Conservation (phyloP, 768 basidiomycete species). For the Pulveroboletus ravenelii region DNA sequence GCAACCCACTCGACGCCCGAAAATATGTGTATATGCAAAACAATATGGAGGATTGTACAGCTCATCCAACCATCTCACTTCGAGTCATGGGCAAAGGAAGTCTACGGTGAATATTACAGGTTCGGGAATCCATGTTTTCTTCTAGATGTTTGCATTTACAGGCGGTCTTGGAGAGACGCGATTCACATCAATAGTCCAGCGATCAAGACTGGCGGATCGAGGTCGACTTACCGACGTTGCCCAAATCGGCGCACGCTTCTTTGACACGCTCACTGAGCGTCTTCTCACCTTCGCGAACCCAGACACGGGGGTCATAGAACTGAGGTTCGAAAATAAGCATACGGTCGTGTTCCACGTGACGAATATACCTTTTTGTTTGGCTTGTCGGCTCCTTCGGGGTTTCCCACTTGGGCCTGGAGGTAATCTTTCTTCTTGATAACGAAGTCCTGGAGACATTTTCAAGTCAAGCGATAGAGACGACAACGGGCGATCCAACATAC, state of each 20-base stretch:
- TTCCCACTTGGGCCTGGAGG: slow-evolving; percentile 87
- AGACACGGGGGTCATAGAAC: slow-evolving; percentile 95
- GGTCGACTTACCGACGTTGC: slow-evolving; percentile 49
- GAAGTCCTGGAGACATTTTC: slow-evolving; percentile 59
- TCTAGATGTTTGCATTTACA: slow-evolving; percentile 14
- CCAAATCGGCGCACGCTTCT: slow-evolving; percentile 89
- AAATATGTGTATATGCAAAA: neutral
- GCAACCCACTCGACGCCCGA: no score
- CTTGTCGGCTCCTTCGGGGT: slow-evolving; percentile 95
- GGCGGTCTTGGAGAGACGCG: slow-evolving; percentile 13
- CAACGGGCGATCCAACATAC: slow-evolving; percentile 33
- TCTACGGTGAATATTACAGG: slow-evolving; percentile 23
- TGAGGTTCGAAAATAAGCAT: slow-evolving; percentile 22
- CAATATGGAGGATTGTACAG: slow-evolving; percentile 1
- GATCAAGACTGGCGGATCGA: neutral
- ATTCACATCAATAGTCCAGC: neutral
- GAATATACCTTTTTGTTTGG: slow-evolving; percentile 92
- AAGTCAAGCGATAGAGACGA: neutral
- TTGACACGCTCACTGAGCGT: slow-evolving; percentile 83
- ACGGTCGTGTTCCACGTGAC: neutral
- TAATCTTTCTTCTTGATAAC: slow-evolving; percentile 82
- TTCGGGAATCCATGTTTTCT: neutral
- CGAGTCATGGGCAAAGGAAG: neutral
- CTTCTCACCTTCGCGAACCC: slow-evolving; percentile 99
- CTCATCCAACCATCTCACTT: neutral